A percentile compares a stretch with the other conserved stretches of the same genome.
These are phyloP conservation scores for Pseudogymnoascus sp. DNA, from an alignment of 2,329 filamentous ascomycete species.

Conservation along the genomic window DNA sequence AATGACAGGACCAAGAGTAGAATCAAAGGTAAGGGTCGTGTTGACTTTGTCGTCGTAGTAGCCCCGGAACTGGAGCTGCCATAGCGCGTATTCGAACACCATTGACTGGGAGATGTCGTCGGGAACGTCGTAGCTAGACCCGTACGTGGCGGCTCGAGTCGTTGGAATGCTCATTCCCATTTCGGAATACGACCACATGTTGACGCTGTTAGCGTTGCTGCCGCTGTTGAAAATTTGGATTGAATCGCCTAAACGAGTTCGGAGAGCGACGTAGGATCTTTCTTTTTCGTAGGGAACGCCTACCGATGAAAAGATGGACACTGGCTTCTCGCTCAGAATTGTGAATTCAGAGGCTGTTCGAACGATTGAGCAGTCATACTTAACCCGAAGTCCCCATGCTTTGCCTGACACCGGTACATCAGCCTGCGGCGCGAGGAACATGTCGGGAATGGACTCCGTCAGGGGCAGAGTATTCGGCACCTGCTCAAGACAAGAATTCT, in stretches of 20 bases:
- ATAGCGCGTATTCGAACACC: background rate
- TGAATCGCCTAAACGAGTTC: background rate
- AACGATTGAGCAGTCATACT: constrained; percentile 5
- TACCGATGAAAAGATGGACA: background rate
- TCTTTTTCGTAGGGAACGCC: too few species aligned
- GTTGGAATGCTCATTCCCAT: background rate
- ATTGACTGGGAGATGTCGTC: background rate
- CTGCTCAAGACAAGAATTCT: background rate
- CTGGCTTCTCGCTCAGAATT: background rate
- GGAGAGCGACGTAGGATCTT: background rate
- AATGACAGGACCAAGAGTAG: background rate
- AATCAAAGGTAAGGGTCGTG: background rate
- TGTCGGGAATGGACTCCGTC: background rate
- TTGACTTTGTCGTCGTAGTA: background rate
- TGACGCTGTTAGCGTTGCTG: background rate
- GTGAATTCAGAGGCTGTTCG: background rate
- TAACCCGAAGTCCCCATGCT: constrained; percentile 1
- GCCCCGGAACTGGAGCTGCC: background rate
- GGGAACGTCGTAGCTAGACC: background rate
- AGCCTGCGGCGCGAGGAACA: constrained; percentile 9
- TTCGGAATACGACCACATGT: constrained; percentile 5
- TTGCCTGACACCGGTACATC: background rate
- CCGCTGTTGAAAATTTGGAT: background rate
- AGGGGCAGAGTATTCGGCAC: background rate
- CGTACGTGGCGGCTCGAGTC: background rate